phyloP scores from a whole-genome alignment of 2,329 filamentous ascomycete genomes.

The Tolypocladium tundrense region DNA sequence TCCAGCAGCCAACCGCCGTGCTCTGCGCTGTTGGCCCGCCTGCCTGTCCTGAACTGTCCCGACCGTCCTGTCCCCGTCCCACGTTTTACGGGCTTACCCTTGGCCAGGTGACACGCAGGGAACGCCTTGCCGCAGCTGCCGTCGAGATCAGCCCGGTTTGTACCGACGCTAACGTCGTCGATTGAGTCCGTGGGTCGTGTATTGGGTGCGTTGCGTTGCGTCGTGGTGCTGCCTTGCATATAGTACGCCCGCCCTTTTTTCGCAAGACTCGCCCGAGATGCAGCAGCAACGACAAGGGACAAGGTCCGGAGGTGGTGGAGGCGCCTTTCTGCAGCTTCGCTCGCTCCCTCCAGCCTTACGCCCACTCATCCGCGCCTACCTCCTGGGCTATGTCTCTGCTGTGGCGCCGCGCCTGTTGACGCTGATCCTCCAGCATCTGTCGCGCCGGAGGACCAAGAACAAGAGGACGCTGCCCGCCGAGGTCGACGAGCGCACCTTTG shows the following conservation, averaged over 20 bases:
- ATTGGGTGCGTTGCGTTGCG: neutral
- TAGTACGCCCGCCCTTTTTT: neutral
- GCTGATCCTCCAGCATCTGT: slow-evolving; percentile 39
- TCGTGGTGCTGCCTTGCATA: no score
- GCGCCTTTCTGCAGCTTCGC: slow-evolving; percentile 10
- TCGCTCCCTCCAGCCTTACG: slow-evolving; percentile 39
- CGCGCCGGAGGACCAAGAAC: slow-evolving; percentile 20
- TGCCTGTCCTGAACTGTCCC: no score
- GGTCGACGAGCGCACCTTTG: slow-evolving; percentile 19
- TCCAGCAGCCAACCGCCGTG: neutral
- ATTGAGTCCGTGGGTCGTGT: neutral
- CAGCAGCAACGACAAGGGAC: neutral
- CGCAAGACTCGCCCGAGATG: neutral
- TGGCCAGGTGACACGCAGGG: neutral
- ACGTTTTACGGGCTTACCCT: neutral
- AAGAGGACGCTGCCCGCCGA: slow-evolving; percentile 17
- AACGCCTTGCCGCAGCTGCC: neutral
- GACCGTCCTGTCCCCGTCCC: neutral
- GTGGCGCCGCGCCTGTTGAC: slow-evolving; percentile 47
- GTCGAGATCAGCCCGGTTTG: neutral
- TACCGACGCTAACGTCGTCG: neutral
- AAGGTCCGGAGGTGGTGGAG: neutral
- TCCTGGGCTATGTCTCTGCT: slow-evolving; percentile 49
- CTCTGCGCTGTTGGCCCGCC: neutral
- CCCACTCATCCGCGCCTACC: slow-evolving; percentile 48